Base-by-base conservation (phyloP, 148 eudicot species). In the Diospyros kaki region DNA sequence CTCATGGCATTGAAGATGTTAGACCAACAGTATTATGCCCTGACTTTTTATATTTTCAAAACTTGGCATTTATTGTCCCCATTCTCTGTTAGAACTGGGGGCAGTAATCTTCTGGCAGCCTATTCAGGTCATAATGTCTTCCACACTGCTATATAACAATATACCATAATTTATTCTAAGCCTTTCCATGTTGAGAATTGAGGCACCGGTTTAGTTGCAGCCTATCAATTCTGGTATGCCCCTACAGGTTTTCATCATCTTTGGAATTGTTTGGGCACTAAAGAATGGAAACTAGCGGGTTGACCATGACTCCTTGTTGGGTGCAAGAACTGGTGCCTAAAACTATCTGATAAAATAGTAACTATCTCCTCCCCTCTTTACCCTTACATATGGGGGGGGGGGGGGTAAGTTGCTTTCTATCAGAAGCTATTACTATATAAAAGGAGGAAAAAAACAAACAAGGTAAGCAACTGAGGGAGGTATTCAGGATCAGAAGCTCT, bases 61-160 rank as follows among this genome's bases (percentile, higher is more conserved):
- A 50, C 68, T 50, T 63, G 68, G 58, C 13, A 50, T 50, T 62
- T 50, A 62, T 73, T 73, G 59, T 15, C 58, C 59, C 55, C 66
- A 50, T 28, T 17, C 56, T 58, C 48, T 58, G 75, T 43, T 11
- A 55, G 12, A 72, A 28, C 4, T 55, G 44, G 75, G 60, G 74
- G 63, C 55, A 44, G 12, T 60, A 45, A 58, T 60, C 66, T 62
- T 62, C 39, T 44, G 59, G 66, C 58, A 48, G 5, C 44, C 55
- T 14, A 58, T 13, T 59, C 75, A 58, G 66, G 75, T 59, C 45
- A 46, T 50, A n/a, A 73, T 73, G 59, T 39, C 58, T 63, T 55
- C 18, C 54, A 58, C 42, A 39, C 66, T 11, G 51, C 39, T 17
- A 46, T 46, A 4, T 17, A 67, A 67, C 38, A 67, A 9, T 10